Conservation (phyloP, 2,329 filamentous ascomycete genomes). For the Cladobotryum protrusum region DNA sequence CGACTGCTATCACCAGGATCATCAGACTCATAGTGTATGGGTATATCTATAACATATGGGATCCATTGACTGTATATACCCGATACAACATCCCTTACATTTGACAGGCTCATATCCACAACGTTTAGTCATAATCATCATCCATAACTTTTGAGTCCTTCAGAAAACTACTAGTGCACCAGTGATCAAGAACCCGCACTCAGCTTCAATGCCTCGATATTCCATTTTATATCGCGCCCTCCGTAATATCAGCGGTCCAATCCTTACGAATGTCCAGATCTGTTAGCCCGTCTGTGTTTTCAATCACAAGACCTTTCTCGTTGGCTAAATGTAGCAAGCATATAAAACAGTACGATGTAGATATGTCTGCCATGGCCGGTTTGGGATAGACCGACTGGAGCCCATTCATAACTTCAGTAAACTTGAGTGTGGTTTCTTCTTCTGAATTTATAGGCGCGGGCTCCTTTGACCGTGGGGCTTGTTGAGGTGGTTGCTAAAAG, state of each 20-base stretch:
- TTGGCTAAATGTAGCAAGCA: slow-evolving; percentile 86
- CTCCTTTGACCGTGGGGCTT: slow-evolving; percentile 23
- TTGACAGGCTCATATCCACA: too few species aligned
- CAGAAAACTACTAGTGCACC: too few species aligned
- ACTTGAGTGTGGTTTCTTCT: slow-evolving; percentile 60
- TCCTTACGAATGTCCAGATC: slow-evolving; percentile 59
- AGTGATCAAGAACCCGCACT: too few species aligned
- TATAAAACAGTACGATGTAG: slow-evolving; percentile 90
- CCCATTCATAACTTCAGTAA: slow-evolving; percentile 87
- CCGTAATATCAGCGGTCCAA: slow-evolving; percentile 52
- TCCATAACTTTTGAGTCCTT: not conserved
- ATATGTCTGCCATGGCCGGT: slow-evolving; percentile 85
- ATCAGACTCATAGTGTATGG: too few species aligned
- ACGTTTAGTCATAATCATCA: not conserved
- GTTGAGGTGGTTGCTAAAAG: slow-evolving; percentile 3
- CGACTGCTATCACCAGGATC: too few species aligned
- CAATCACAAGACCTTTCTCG: slow-evolving; percentile 79
- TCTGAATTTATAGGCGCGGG: slow-evolving; percentile 20
- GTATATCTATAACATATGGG: too few species aligned
- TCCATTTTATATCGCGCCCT: slow-evolving; percentile 29
- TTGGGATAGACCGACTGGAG: slow-evolving; percentile 81
- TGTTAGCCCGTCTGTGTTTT: slow-evolving; percentile 52
- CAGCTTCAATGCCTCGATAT: too few species aligned
- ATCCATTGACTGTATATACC: too few species aligned
- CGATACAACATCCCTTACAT: too few species aligned